These are phyloP conservation scores for Geranomyces michiganensis DNA, from an alignment of 192 early-diverging fungal genomes.

Conservation along the genomic window DNA sequence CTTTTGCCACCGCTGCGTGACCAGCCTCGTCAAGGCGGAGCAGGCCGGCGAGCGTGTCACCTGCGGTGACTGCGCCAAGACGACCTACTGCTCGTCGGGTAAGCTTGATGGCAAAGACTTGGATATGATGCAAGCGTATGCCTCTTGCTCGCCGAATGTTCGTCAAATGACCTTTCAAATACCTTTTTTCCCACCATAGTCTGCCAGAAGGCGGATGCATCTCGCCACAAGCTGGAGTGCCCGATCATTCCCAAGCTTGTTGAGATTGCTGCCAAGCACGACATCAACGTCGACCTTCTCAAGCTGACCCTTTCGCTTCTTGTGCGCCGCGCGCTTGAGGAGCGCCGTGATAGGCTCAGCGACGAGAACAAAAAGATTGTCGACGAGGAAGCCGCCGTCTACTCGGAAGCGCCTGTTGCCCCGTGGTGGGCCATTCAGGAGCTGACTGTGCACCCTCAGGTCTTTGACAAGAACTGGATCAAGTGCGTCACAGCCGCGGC, in stretches of 20 bases:
- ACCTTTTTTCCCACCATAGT: not conserved
- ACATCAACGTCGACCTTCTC: conserved; percentile 41
- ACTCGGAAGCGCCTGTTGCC: conserved; percentile 24
- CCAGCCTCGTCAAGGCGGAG: conserved; percentile 21
- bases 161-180: too few species aligned
- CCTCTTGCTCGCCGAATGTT: too few species aligned
- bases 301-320: conserved; percentile 36
- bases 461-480: conserved; percentile 44
- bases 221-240: conserved; percentile 41
- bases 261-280: conserved; percentile 36
- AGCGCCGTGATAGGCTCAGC: conserved; percentile 25
- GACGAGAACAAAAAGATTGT: conserved; percentile 6
- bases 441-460: conserved; percentile 30
- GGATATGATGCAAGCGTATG: not conserved
- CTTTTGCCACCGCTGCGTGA: conserved; percentile 33
- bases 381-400: conserved; percentile 16
- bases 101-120: not conserved
- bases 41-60: conserved; percentile 10
- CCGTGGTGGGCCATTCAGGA: conserved; percentile 35
- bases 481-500: conserved; percentile 30
- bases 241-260: conserved; percentile 29
- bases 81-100: conserved; percentile 55
- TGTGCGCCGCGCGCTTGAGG: conserved; percentile 24
- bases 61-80: conserved; percentile 28
- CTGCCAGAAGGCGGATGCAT: conserved; percentile 49